Evolutionary conservation across 805 yeast species (phyloP).

Genomic region (Ogataea pilisensis): DNA sequence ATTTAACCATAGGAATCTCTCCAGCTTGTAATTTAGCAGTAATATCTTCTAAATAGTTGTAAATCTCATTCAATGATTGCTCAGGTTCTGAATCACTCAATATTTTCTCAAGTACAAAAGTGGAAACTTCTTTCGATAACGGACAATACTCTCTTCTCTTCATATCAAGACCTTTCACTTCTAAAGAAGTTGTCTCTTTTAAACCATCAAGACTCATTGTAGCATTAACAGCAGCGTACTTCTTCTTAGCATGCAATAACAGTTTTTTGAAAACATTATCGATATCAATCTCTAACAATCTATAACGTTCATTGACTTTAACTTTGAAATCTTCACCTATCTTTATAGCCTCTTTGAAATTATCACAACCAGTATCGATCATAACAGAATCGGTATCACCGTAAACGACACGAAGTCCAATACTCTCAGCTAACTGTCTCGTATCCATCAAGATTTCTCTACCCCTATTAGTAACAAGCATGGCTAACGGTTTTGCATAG

Average conservation of each 20-base stretch:
- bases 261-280: slow-evolving; percentile 88
- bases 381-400: slow-evolving; percentile 99
- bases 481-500: slow-evolving; percentile 93
- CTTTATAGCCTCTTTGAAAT: slow-evolving; percentile 65
- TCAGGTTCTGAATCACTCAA: slow-evolving; percentile 74
- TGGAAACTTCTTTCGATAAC: slow-evolving; percentile 82
- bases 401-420: slow-evolving; percentile 81
- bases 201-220: slow-evolving; percentile 42
- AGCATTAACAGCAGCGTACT: slow-evolving; percentile 86
- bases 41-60: slow-evolving; percentile 63
- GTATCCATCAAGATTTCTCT: slow-evolving; percentile 93
- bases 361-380: slow-evolving; percentile 84
- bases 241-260: slow-evolving; percentile 90
- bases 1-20: slow-evolving; percentile 62
- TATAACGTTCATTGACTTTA: slow-evolving; percentile 84
- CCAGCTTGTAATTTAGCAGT: slow-evolving; percentile 53
- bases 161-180: slow-evolving; percentile 96
- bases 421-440: slow-evolving; percentile 82
- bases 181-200: slow-evolving; percentile 56
- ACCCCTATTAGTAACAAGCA: slow-evolving; percentile 92
- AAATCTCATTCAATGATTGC: slow-evolving; percentile 66
- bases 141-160: slow-evolving; percentile 95
- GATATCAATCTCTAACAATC: slow-evolving; percentile 85
- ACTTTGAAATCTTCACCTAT: slow-evolving; percentile 84
- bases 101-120: slow-evolving; percentile 65